Evolutionary conservation across 139 green algal genomes (phyloP).

Genomic region (Chloropicon primus): DNA sequence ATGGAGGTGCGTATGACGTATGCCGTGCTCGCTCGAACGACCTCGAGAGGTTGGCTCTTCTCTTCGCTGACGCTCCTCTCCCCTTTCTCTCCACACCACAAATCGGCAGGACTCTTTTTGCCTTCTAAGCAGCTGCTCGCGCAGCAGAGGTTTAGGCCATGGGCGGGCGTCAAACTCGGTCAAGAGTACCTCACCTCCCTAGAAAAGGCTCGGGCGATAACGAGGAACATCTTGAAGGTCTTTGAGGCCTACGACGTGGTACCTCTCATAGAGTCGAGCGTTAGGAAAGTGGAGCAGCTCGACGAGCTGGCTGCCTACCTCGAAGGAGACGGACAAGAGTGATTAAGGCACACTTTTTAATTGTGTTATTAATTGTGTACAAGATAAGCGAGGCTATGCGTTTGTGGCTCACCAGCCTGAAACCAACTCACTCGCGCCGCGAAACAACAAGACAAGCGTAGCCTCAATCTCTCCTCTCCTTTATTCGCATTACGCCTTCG

Average conservation of each 20-base stretch:
- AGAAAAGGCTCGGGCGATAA: conserved; percentile 22
- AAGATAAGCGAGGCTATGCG: no score
- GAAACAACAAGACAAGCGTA: no score
- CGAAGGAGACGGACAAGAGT: background rate
- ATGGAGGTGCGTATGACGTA: conserved; percentile 5
- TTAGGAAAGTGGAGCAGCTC: conserved; percentile 15
- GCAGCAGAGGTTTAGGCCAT: conserved; percentile 37
- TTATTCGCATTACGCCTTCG: no score
- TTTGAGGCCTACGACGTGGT: conserved; percentile 18
- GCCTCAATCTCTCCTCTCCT: no score
- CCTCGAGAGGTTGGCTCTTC: no score
- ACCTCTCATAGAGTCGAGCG: conserved; percentile 27
- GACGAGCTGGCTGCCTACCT: background rate
- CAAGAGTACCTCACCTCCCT: conserved; percentile 31
- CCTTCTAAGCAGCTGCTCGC: conserved; percentile 34
- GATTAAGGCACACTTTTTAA: no score
- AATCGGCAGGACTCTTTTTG: conserved; percentile 22
- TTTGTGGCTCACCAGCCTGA: no score
- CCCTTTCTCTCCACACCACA: no score
- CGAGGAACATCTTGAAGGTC: conserved; percentile 14
- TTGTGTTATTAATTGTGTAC: no score
- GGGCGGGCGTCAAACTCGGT: conserved; percentile 36
- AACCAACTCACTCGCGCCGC: no score
- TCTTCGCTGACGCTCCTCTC: background rate
- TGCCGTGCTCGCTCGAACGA: no score